Conservation (phyloP, 2,329 filamentous ascomycete genomes). For the Cadophora gregata region DNA sequence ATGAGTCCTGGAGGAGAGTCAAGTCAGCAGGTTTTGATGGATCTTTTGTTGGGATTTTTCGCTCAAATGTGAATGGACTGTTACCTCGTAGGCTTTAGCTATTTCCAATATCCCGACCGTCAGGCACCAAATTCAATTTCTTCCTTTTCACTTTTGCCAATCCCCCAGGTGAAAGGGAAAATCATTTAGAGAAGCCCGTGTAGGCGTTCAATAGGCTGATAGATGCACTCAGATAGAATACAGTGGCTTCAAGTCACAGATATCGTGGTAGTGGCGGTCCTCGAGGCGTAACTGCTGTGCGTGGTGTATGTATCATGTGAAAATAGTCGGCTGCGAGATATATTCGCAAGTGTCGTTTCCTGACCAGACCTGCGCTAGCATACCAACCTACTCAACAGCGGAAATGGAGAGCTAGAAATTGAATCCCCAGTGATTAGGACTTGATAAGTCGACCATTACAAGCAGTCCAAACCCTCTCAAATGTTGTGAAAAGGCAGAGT, state of each 20-base stretch:
- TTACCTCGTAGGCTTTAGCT: background rate
- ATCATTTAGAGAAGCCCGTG: background rate
- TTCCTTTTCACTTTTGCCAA: background rate
- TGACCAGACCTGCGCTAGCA: background rate
- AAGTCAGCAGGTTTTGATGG: background rate
- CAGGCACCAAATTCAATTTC: background rate
- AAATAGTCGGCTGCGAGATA: background rate
- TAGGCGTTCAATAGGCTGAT: background rate
- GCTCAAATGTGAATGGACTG: background rate
- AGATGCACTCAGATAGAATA: background rate
- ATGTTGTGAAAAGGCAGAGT: too few relatives aligned
- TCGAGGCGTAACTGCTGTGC: too few relatives aligned
- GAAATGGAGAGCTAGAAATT: background rate
- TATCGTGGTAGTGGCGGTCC: background rate
- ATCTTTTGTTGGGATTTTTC: background rate
- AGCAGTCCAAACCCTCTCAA: too few relatives aligned
- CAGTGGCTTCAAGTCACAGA: background rate
- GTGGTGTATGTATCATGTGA: background rate
- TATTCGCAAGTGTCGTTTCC: background rate
- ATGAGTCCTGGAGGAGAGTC: background rate
- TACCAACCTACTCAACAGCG: background rate
- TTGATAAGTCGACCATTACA: too few relatives aligned
- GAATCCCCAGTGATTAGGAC: background rate
- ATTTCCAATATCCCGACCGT: background rate
- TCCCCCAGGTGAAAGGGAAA: background rate